Conservation (phyloP, 495 filamentous ascomycete genomes). For the Tuber microsphaerosporum region DNA sequence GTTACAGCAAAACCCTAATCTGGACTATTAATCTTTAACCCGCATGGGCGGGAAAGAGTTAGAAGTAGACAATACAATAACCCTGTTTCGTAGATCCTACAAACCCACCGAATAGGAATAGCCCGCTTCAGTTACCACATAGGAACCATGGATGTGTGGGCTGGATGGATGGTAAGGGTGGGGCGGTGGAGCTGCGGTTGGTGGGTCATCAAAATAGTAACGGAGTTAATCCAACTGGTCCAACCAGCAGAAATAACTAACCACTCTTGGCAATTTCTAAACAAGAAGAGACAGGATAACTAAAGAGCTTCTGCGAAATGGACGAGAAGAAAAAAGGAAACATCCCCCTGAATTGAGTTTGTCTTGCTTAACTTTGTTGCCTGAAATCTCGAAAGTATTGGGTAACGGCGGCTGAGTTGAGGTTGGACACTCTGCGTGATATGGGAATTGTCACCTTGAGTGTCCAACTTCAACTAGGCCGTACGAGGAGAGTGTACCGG, state of each 20-base stretch:
- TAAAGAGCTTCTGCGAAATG: neutral
- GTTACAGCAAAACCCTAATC: neutral
- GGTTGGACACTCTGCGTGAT: neutral
- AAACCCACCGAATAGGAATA: neutral
- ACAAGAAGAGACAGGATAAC: neutral
- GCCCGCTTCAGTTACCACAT: neutral
- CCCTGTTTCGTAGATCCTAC: conserved; percentile 1
- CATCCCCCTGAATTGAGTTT: neutral
- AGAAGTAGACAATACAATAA: neutral
- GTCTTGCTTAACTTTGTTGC: neutral
- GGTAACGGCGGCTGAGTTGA: neutral
- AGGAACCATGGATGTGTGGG: neutral
- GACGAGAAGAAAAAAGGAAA: neutral
- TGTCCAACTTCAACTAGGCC: neutral
- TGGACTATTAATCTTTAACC: neutral
- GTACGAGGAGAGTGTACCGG: neutral
- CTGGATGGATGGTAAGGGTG: neutral
- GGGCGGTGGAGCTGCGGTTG: neutral
- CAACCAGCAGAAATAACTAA: neutral
- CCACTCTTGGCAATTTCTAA: neutral
- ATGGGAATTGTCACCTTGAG: neutral
- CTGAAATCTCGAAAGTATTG: neutral
- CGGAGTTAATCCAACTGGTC: neutral
- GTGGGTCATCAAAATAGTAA: conserved; percentile 1
- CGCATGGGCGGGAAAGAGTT: neutral